These are phyloP conservation scores for Polysphondylium violaceum DNA, from an alignment of 78 protist genomes.

Conservation along the genomic window DNA sequence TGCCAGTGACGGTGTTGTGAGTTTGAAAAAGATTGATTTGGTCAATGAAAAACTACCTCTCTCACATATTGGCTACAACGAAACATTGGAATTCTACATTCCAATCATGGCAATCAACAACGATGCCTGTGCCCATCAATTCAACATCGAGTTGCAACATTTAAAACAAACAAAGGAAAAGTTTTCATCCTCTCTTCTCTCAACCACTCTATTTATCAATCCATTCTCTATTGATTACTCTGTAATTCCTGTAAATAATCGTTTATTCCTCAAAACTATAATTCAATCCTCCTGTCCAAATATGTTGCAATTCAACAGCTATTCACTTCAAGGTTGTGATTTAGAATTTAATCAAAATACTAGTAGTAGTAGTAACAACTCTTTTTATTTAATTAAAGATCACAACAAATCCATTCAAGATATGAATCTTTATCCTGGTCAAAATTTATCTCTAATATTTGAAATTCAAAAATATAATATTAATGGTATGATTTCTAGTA, in stretches of 20 bases:
- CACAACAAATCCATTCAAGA: conserved; percentile 24
- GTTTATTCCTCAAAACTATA: conserved; percentile 33
- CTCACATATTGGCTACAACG: conserved; percentile 19
- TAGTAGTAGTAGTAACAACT: neutral
- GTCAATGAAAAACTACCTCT: conserved; percentile 50
- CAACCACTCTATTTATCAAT: conserved; percentile 48
- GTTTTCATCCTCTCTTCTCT: conserved; percentile 38
- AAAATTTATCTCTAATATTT: conserved; percentile 37
- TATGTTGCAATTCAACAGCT: conserved; percentile 18
- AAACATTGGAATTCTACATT: conserved; percentile 47
- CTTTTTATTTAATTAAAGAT: conserved; percentile 59
- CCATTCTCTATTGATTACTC: conserved; percentile 45
- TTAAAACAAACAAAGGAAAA: conserved; percentile 72
- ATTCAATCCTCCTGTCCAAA: conserved; percentile 35
- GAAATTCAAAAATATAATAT: conserved; percentile 55
- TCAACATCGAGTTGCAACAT: conserved; percentile 31
- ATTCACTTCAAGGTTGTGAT: conserved; percentile 49
- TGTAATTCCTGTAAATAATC: conserved; percentile 35
- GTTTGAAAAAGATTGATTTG: neutral
- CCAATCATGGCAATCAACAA: conserved; percentile 70
- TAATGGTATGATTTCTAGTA: neutral
- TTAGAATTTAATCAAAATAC: conserved; percentile 5
- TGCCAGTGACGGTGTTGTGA: neutral
- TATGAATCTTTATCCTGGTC: conserved; percentile 64
- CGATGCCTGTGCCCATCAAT: conserved; percentile 51